Conservation (phyloP, 495 filamentous ascomycete genomes). For the Parmelia sp. region DNA sequence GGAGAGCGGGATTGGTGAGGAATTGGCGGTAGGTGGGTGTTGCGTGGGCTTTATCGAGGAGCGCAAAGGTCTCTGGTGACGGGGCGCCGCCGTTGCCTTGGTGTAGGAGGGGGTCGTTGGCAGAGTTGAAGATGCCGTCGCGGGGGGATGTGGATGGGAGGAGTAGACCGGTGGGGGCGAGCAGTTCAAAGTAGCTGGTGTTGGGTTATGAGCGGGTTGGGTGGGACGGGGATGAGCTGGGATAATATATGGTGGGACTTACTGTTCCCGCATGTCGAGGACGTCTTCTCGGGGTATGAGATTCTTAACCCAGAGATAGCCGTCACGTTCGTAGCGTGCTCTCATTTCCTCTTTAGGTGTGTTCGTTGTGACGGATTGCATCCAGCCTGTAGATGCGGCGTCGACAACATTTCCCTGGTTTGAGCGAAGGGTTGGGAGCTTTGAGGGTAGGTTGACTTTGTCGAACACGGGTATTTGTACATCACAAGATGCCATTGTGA, state of each 20-base stretch:
- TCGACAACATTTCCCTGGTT: conserved; percentile 11
- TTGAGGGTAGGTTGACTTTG: neutral
- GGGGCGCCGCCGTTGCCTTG: conserved; percentile 50
- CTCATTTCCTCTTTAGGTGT: conserved; percentile 41
- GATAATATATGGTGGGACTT: neutral
- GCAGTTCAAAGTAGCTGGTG: conserved; percentile 47
- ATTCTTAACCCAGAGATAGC: conserved; percentile 56
- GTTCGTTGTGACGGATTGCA: conserved; percentile 27
- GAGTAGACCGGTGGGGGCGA: conserved; percentile 52
- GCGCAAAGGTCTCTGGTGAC: conserved; percentile 13
- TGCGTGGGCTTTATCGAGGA: conserved; percentile 27
- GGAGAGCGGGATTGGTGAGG: conserved; percentile 47
- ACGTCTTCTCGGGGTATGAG: conserved; percentile 53
- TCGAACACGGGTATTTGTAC: neutral
- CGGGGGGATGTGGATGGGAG: conserved; percentile 38
- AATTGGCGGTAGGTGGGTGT: conserved; percentile 32
- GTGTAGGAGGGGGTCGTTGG: conserved; percentile 42
- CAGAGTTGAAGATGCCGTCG: conserved; percentile 47
- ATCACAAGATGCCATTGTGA: conserved; percentile 11
- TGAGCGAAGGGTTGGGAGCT: conserved; percentile 11
- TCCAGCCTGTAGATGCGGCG: conserved; percentile 9
- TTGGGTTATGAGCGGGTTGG: neutral
- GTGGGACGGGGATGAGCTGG: neutral
- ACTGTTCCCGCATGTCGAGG: conserved; percentile 43
- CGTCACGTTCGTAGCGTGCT: conserved; percentile 47